phyloP scores from a whole-genome alignment of 768 basidiomycete species.

The Crepidotus variabilis region DNA sequence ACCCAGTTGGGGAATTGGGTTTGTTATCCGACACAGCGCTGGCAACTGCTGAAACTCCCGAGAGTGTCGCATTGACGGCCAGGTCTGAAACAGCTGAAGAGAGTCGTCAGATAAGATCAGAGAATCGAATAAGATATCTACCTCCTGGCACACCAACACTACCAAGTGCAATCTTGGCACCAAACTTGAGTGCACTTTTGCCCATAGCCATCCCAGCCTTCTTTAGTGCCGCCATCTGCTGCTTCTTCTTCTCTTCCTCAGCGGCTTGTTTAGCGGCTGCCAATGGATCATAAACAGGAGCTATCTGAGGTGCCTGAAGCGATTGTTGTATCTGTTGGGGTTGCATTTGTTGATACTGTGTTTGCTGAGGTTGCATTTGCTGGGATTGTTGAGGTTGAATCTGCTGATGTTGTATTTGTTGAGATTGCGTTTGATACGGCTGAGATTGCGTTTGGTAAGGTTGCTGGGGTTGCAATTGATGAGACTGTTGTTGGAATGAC shows the following conservation, averaged over 20 bases:
- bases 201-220: slow-evolving; percentile 6
- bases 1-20: background rate
- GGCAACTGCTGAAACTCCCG: background rate
- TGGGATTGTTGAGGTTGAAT: background rate
- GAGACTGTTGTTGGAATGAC: background rate
- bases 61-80: background rate
- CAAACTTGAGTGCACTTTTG: slow-evolving; percentile 4
- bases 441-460: background rate
- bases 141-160: slow-evolving; percentile 1
- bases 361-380: background rate
- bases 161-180: slow-evolving; percentile 5
- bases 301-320: background rate
- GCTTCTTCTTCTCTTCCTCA: background rate
- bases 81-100: background rate
- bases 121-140: background rate
- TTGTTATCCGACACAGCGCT: background rate
- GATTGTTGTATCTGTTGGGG: background rate
- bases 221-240: background rate
- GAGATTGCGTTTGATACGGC: background rate
- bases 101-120: background rate
- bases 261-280: background rate
- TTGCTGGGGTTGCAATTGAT: background rate
- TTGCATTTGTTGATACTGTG: background rate
- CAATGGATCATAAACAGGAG: background rate
- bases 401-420: background rate